Conservation (phyloP, 2,329 filamentous ascomycete genomes). For the Sclerotiophoma versabilis region DNA sequence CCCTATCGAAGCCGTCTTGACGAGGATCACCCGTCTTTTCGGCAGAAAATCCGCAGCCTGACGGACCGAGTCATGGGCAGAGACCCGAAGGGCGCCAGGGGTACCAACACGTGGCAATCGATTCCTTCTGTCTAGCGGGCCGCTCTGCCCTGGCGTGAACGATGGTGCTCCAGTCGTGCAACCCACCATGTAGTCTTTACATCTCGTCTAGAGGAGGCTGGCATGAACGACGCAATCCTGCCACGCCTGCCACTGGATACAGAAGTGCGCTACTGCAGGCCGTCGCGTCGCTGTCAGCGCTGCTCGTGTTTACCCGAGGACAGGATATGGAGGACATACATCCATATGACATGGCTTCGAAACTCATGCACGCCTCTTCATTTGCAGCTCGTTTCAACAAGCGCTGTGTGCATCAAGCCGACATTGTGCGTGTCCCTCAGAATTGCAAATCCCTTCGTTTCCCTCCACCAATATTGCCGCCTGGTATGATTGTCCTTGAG, state of each 20-base stretch:
- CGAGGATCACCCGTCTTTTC: conserved; percentile 34
- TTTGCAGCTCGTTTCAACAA: conserved; percentile 35
- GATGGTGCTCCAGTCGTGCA: conserved; percentile 21
- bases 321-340: conserved; percentile 11
- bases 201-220: conserved; percentile 4
- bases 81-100: conserved; percentile 31
- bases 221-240: conserved; percentile 3
- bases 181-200: conserved; percentile 13
- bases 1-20: conserved; percentile 17
- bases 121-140: conserved; percentile 39
- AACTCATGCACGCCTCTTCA: conserved; percentile 24
- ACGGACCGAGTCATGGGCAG: conserved; percentile 36
- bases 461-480: conserved; percentile 36
- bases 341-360: conserved; percentile 26
- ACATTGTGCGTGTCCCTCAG: conserved; percentile 24
- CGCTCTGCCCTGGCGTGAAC: conserved; percentile 40
- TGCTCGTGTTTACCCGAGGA: conserved; percentile 22
- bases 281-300: conserved; percentile 21
- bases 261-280: conserved; percentile 23
- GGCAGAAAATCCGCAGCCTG: conserved; percentile 26
- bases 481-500: conserved; percentile 24
- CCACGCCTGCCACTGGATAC: conserved; percentile 3
- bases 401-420: conserved; percentile 32
- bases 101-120: conserved; percentile 42
- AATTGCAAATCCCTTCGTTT: conserved; percentile 14